These are phyloP conservation scores for Euclidium syriacum DNA, from an alignment of 345 rosid genomes.

Conservation along the genomic window DNA sequence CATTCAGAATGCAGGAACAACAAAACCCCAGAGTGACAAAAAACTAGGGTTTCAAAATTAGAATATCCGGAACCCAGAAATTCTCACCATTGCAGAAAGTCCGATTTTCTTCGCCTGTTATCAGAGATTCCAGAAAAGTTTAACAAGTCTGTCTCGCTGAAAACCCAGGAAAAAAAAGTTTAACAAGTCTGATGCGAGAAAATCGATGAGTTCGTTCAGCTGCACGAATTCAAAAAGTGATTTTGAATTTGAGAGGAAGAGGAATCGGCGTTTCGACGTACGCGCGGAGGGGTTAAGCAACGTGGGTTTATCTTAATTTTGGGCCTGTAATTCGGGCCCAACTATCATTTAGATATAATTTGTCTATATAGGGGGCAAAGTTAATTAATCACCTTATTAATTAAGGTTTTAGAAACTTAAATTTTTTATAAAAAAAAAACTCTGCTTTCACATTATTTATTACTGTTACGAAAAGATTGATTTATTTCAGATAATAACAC, in stretches of 20 bases:
- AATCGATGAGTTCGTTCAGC: background rate
- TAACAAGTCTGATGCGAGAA: background rate
- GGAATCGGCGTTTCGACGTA: background rate
- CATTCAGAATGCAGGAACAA: background rate
- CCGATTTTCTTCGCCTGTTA: background rate
- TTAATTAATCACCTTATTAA: no score
- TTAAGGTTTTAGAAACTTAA: no score
- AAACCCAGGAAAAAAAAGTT: no score
- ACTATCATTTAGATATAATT: background rate
- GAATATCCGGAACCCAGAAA: background rate
- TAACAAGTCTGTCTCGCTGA: no score
- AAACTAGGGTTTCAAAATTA: slow-evolving; percentile 15
- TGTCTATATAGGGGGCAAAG: no score
- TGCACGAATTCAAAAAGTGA: background rate
- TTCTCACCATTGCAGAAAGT: slow-evolving; percentile 16
- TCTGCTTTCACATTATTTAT: no score
- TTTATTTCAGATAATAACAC: background rate
- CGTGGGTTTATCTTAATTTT: background rate
- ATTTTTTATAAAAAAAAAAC: no score
- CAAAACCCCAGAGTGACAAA: background rate
- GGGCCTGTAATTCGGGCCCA: slow-evolving; percentile 11
- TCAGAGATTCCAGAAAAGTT: background rate
- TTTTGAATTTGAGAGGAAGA: slow-evolving; percentile 12
- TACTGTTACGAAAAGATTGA: no score
- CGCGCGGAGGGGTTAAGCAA: slow-evolving; percentile 9